Evolutionary conservation across 192 early-diverging fungal species (phyloP).

Genomic region (Linnemannia hyalina): DNA sequence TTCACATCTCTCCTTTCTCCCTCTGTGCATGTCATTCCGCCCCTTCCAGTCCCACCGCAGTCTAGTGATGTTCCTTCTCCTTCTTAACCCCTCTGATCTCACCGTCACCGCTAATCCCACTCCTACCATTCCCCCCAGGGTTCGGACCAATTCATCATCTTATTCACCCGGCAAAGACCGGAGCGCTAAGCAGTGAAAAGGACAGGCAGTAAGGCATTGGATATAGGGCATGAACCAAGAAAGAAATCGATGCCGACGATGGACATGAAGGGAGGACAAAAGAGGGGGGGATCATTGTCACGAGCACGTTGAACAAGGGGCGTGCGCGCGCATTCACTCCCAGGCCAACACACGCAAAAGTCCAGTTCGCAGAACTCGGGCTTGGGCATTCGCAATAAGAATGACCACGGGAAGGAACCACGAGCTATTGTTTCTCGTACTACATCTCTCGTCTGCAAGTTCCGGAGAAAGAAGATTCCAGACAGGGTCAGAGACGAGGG

Average conservation of each 20-base stretch:
- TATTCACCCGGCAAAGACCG: not conserved
- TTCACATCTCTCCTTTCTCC: not conserved
- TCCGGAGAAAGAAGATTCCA: too few relatives aligned
- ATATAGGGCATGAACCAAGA: not conserved
- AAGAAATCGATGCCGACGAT: too few relatives aligned
- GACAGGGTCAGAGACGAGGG: too few relatives aligned
- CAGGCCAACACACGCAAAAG: not conserved
- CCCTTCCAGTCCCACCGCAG: not conserved
- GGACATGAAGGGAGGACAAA: not conserved
- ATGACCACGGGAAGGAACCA: not conserved
- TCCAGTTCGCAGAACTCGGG: not conserved
- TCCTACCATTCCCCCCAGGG: not conserved
- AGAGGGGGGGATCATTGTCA: not conserved
- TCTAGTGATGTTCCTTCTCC: not conserved
- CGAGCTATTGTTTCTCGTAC: not conserved
- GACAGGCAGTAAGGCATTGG: not conserved
- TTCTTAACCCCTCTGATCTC: not conserved
- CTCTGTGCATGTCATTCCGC: not conserved
- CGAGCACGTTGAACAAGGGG: conserved; percentile 2
- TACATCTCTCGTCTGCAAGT: too few relatives aligned
- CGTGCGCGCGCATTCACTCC: not conserved
- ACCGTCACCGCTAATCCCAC: too few relatives aligned
- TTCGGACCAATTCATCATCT: not conserved
- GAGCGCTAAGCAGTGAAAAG: not conserved
- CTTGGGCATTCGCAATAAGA: not conserved